Evolutionary conservation across 441 rosid species (phyloP).

Genomic region (Populus hybrid): DNA sequence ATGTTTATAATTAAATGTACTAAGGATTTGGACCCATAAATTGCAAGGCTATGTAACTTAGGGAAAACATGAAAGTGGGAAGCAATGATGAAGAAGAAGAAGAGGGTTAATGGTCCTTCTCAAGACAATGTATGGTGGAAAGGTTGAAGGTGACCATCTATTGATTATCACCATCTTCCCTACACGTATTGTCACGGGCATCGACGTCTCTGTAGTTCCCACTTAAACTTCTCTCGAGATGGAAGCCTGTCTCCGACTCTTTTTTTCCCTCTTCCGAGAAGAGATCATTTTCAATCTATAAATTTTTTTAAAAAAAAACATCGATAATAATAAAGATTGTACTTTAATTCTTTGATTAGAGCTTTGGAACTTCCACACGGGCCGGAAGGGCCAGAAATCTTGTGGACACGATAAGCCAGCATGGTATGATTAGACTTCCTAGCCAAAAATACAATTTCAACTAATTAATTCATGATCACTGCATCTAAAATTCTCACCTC

Average conservation of each 20-base stretch:
- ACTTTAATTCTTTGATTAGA: slow-evolving; percentile 1
- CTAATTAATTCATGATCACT: too few relatives aligned
- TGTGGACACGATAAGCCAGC: too few relatives aligned
- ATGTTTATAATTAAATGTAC: slow-evolving; percentile 5
- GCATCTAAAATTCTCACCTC: too few relatives aligned
- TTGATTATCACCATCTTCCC: slow-evolving; percentile 21
- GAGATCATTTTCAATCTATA: neutral
- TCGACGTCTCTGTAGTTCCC: too few relatives aligned
- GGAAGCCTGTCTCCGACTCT: slow-evolving; percentile 15
- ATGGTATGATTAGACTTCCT: too few relatives aligned
- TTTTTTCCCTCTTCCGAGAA: neutral
- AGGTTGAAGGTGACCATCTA: slow-evolving; percentile 30
- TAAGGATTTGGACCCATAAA: slow-evolving; percentile 15
- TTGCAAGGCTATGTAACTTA: neutral
- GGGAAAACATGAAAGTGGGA: slow-evolving; percentile 17
- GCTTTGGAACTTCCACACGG: neutral
- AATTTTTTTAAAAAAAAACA: too few relatives aligned
- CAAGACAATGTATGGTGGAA: slow-evolving; percentile 15
- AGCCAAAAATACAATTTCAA: too few relatives aligned
- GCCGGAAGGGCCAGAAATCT: neutral
- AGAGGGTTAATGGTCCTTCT: slow-evolving; percentile 38
- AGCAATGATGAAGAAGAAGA: slow-evolving; percentile 28
- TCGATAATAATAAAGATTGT: neutral
- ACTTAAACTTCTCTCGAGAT: too few relatives aligned
- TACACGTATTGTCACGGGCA: neutral